Evolutionary conservation across 495 filamentous ascomycete genomes (phyloP).

Genomic region (Chaetomidium leptoderma): DNA sequence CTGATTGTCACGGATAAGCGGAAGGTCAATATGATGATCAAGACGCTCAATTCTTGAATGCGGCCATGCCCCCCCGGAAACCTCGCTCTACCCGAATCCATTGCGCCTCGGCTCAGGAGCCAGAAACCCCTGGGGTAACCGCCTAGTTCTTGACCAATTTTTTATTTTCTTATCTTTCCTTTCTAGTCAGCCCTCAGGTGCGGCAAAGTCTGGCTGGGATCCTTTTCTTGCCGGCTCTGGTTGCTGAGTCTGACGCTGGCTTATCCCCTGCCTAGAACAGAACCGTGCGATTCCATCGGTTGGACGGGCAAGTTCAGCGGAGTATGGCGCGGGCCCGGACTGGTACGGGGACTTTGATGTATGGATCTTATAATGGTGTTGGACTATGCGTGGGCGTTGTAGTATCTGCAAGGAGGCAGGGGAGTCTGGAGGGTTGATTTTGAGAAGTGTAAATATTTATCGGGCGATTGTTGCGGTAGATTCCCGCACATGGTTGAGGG

Average conservation of each 20-base stretch:
- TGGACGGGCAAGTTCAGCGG: background rate
- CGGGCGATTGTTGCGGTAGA: background rate
- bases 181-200: too few species aligned
- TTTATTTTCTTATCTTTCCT: background rate
- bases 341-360: background rate
- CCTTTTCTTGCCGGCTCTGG: background rate
- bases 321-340: background rate
- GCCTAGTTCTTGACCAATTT: background rate
- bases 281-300: background rate
- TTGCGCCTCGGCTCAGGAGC: background rate
- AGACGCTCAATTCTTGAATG: conserved; percentile 45
- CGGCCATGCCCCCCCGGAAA: background rate
- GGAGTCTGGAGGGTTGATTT: conserved; percentile 5
- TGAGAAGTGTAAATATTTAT: conserved; percentile 10
- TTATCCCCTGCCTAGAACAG: background rate
- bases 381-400: background rate
- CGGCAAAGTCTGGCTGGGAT: background rate
- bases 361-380: conserved; percentile 8
- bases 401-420: background rate
- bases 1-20: conserved; percentile 67
- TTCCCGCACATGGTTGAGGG: background rate
- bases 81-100: background rate
- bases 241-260: conserved; percentile 1
- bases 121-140: background rate
- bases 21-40: conserved; percentile 64